phyloP scores from a whole-genome alignment of 2,329 filamentous ascomycete genomes.

The Stenocarpella maydis region DNA sequence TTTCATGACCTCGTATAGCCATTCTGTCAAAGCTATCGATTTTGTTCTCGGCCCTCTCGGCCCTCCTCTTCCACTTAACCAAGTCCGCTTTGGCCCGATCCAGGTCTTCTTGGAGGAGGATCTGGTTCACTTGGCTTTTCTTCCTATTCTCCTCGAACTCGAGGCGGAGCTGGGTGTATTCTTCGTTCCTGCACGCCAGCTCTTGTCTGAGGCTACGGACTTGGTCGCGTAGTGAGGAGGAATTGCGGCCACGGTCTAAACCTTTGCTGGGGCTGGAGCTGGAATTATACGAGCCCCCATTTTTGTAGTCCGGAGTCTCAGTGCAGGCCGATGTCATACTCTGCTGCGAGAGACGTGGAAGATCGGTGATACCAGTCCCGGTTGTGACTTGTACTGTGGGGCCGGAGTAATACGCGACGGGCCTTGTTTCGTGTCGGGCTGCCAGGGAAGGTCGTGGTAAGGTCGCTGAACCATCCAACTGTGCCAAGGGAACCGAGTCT shows the following conservation, averaged over 20 bases:
- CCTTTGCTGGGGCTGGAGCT: slow-evolving; percentile 11
- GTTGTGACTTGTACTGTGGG: slow-evolving; percentile 12
- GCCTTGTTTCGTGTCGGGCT: slow-evolving; percentile 16
- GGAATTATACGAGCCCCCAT: background rate
- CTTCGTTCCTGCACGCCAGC: slow-evolving; percentile 31
- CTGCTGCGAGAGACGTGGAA: slow-evolving; percentile 17
- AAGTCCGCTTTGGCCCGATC: slow-evolving; percentile 21
- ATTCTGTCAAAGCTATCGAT: slow-evolving; percentile 19
- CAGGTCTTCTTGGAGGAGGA: slow-evolving; percentile 29
- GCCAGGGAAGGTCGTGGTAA: slow-evolving; percentile 1
- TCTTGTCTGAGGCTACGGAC: slow-evolving; percentile 31
- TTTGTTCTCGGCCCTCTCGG: slow-evolving; percentile 33
- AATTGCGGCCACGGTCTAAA: slow-evolving; percentile 19
- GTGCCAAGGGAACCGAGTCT: background rate
- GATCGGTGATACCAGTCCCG: background rate
- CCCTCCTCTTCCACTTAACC: slow-evolving; percentile 29
- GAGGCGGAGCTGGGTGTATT: slow-evolving; percentile 27
- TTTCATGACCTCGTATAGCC: slow-evolving; percentile 14
- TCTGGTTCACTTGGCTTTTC: slow-evolving; percentile 25
- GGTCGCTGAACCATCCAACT: slow-evolving; percentile 25
- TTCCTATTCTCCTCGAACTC: slow-evolving; percentile 30
- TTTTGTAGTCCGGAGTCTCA: background rate
- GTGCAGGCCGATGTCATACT: slow-evolving; percentile 6
- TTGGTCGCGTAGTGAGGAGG: slow-evolving; percentile 34
- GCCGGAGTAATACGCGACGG: slow-evolving; percentile 16